phyloP scores from a whole-genome alignment of 2,329 filamentous ascomycete species.

The Pyrenochaeta sp. region DNA sequence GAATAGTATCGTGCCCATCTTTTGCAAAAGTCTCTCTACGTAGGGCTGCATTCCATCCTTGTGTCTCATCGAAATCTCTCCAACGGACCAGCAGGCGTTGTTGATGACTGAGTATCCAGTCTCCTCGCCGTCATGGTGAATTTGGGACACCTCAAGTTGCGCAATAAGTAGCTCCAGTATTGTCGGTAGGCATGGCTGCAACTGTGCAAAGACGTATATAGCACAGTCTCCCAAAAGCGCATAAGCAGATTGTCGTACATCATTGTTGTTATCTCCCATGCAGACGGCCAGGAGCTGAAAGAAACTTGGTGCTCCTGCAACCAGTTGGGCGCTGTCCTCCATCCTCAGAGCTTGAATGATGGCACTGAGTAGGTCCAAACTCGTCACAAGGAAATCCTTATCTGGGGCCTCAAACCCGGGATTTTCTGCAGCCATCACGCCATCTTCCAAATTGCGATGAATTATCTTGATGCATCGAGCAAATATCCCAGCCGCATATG shows the following conservation, averaged over 20 bases:
- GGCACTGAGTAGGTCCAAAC: constrained; percentile 89
- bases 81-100: constrained; percentile 97
- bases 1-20: constrained; percentile 82
- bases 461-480: constrained; percentile 88
- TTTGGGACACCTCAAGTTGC: constrained; percentile 78
- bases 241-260: constrained; percentile 95
- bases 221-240: constrained; percentile 94
- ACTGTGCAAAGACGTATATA: constrained; percentile 85
- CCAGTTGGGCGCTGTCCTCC: constrained; percentile 76
- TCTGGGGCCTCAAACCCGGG: constrained; percentile 79
- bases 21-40: constrained; percentile 77
- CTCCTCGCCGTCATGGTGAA: constrained; percentile 81
- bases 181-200: constrained; percentile 75
- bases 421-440: constrained; percentile 74
- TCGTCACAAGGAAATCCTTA: constrained; percentile 97
- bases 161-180: constrained; percentile 84
- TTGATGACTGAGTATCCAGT: constrained; percentile 92
- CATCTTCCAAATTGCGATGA: constrained; percentile 86
- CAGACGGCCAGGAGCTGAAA: constrained; percentile 91
- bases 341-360: constrained; percentile 88
- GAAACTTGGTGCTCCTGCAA: constrained; percentile 79
- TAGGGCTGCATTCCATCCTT: constrained; percentile 77
- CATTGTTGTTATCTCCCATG: constrained; percentile 89
- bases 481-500: constrained; percentile 88
- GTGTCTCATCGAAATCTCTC: constrained; percentile 87